These are phyloP conservation scores for Blastocystis sp. DNA, from an alignment of 352 stramenopile species.

Conservation along the genomic window DNA sequence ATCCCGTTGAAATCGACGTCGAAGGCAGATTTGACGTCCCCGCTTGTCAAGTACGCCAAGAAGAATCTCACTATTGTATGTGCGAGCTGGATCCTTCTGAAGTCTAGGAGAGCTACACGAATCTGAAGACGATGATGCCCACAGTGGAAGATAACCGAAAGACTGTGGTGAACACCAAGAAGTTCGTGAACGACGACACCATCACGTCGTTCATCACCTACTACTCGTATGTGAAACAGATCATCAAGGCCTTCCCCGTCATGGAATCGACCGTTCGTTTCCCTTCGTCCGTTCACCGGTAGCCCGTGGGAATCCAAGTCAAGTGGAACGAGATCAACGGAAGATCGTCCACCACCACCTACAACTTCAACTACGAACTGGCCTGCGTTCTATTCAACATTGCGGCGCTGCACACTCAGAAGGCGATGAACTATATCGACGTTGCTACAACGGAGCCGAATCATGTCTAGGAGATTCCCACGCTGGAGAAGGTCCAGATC, in stretches of 20 bases:
- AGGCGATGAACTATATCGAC: neutral
- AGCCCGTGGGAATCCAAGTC: constrained; percentile 1
- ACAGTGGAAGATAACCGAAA: constrained; percentile 27
- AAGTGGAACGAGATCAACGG: constrained; percentile 13
- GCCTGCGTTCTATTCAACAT: constrained; percentile 24
- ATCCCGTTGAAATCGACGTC: constrained; percentile 28
- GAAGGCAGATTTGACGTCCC: neutral
- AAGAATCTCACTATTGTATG: constrained; percentile 18
- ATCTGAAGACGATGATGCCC: neutral
- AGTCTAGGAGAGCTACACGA: neutral
- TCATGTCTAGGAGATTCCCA: neutral
- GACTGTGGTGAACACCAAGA: constrained; percentile 1
- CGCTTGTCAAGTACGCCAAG: constrained; percentile 31
- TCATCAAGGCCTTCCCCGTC: neutral
- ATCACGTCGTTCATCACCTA: neutral
- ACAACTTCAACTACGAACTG: constrained; percentile 38
- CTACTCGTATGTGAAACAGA: constrained; percentile 1
- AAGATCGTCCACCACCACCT: constrained; percentile 8
- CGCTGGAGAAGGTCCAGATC: neutral
- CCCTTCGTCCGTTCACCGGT: neutral
- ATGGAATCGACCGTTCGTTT: neutral
- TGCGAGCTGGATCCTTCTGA: neutral
- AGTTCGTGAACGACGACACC: neutral
- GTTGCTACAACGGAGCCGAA: neutral
- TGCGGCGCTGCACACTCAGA: constrained; percentile 2